Evolutionary conservation across 768 basidiomycete species (phyloP), one percentile per base, ranked within the genome.

Genomic region (Suillus subalutaceus): DNA sequence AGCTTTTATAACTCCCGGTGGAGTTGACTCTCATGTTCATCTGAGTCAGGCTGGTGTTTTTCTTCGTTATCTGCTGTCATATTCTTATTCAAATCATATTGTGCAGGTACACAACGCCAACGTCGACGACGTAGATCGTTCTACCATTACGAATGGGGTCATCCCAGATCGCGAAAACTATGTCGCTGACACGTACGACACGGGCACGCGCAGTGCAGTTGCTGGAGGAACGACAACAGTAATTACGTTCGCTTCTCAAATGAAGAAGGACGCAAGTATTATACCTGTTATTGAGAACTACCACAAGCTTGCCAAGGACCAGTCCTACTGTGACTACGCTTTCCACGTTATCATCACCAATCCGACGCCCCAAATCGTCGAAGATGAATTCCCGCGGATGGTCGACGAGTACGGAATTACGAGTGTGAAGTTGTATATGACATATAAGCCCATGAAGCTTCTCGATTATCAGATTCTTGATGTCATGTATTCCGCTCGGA

Each of bases 21-120:
- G 78, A 2, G 69, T 80, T 55, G 79, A 80, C 68, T 72, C 74
- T 16, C 79, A 80, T 60, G 79, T 79, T 18, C 79, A 80, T 64
- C 70, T 80, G 58, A 73, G 72, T 6, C 79, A 79, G 57, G 71
- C 67, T 23, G 32, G 58, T 52, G 65, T 26, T 43, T 41, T 32
- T 8, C 8, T n/a, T 32, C 15, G 15, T 63, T 10, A 9, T 30
- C 50, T 26, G 32, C 30, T 35, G 35, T 5, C 35, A 35, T 35
- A 35, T 35, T 35, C 35, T 35, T 35, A 35, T 35, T 35, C 6
- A 35, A 5, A 35, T 35, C 35, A 35, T 6, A 35, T 35, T 35
- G 35, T 35, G 35, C 35, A 35, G 35, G 35, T 35, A 35, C 35
- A 35, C 35, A 35, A 35, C 6, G 35, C 35, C 35, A 35, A 35